These are phyloP conservation scores for Iris pallida DNA, from an alignment of 116 monocot species.

Conservation along the genomic window DNA sequence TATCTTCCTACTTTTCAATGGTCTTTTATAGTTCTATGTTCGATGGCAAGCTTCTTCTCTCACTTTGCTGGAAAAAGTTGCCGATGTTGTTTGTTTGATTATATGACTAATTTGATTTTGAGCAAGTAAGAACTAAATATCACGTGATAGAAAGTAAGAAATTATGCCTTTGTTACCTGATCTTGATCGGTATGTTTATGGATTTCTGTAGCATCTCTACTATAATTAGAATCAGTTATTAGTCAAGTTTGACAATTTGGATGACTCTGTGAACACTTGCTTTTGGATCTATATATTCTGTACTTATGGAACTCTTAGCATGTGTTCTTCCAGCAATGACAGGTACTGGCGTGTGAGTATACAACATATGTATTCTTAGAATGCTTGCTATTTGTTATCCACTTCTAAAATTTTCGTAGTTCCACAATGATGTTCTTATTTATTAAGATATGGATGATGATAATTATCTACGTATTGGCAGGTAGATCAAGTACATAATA, in stretches of 20 bases:
- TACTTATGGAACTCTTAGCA: not conserved
- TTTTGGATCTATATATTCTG: constrained; percentile 1
- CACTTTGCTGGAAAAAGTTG: too few relatives aligned
- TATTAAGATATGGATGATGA: not conserved
- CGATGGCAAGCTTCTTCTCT: too few relatives aligned
- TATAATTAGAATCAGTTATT: not conserved
- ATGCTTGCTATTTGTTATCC: not conserved
- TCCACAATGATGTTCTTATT: not conserved
- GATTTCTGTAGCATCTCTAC: not conserved
- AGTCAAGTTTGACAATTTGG: not conserved
- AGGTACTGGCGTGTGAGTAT: not conserved
- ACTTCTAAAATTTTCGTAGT: not conserved
- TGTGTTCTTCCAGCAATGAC: not conserved
- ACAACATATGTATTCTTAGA: not conserved
- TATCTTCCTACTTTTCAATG: too few relatives aligned
- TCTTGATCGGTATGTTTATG: constrained; percentile 61
- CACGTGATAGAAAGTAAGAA: too few relatives aligned
- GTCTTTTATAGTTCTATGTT: too few relatives aligned
- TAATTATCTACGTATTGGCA: not conserved
- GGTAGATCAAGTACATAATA: not conserved
- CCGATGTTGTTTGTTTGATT: too few relatives aligned
- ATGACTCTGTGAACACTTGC: not conserved
- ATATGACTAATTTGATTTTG: too few relatives aligned
- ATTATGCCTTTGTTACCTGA: constrained; percentile 80
- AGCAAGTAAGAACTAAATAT: too few relatives aligned